These are phyloP conservation scores for Acanthamoeba triangularis DNA, from an alignment of 208 protist species.

Conservation along the genomic window DNA sequence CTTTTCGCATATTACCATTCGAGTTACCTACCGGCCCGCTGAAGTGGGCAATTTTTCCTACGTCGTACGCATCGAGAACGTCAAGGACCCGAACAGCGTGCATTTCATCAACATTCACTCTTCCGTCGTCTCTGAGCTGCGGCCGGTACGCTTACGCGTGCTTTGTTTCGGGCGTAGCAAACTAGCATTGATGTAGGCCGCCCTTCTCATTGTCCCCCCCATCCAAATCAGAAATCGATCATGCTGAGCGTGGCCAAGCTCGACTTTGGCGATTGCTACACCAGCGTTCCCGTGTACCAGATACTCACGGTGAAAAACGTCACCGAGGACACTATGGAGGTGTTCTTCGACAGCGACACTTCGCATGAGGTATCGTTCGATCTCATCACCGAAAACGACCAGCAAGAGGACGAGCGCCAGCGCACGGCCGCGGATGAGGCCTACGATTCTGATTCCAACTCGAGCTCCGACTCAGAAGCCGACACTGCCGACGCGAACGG, in stretches of 20 bases:
- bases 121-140: slow-evolving; percentile 79
- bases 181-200: background rate
- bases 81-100: slow-evolving; percentile 81
- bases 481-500: background rate
- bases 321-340: slow-evolving; percentile 82
- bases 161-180: background rate
- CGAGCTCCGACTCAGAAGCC: background rate
- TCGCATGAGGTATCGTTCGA: slow-evolving; percentile 80
- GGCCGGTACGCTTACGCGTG: slow-evolving; percentile 67
- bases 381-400: slow-evolving; percentile 74
- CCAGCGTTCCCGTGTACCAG: slow-evolving; percentile 65
- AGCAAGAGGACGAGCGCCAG: background rate
- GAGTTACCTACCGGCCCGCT: slow-evolving; percentile 76
- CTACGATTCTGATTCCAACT: slow-evolving; percentile 10
- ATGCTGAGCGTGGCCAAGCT: slow-evolving; percentile 78
- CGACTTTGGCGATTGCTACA: slow-evolving; percentile 87
- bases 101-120: slow-evolving; percentile 80
- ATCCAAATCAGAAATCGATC: slow-evolving; percentile 78
- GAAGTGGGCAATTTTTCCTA: slow-evolving; percentile 78
- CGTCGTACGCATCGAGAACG: slow-evolving; percentile 83
- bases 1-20: slow-evolving; percentile 78
- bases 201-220: background rate
- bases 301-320: slow-evolving; percentile 84
- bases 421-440: slow-evolving; percentile 23
- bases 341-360: slow-evolving; percentile 80